Base-by-base conservation (phyloP, 1,284 basidiomycete species). In the Ceratobasidium theobromae region DNA sequence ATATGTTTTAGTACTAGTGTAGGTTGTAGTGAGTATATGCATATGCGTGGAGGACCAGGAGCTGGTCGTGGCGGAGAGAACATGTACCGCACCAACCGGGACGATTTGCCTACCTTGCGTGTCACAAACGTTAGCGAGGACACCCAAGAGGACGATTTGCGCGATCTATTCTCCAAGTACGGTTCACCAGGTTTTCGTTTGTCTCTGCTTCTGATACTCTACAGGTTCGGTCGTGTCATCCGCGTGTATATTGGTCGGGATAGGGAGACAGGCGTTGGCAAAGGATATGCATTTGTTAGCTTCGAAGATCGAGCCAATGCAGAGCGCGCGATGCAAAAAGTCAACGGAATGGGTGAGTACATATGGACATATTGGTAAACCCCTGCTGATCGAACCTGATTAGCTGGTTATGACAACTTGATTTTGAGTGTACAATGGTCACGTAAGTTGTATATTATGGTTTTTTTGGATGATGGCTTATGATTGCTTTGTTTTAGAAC, bases 121-220 rank as follows among this genome's bases (percentile, higher is more conserved):
- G 93, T 99, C 72, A 98, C 97, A 45, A 99, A 98, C 74, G 89
- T 99, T 69, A 94, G 92, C 32, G 91, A 95, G 76, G 97, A 99
- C 73, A 94, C 94, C 1, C 87, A 93, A 72, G 97, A 99, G 76
- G 89, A 89, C 75, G 97, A 99, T 77, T 81, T 99, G 55, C 88
- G 95, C 68, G 93, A 94, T 28, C 82, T 99, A 23, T 99, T 99
- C 77, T 84, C 87, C 57, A 74, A 48, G 45, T 68, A 58, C 28
- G 54, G 16, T 55, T 4, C 25, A 21, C 53, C 5, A 18, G 18
- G 4, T 72, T 72, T 53, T 72, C 77, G 28, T 80, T 79, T 69
- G 78, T 76, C 14, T 73, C 25, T 62, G 18, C 28, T 14, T 23
- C 35, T 4, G 8, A 27, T 52, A 5, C 12, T 12, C 23, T 51